phyloP scores from a whole-genome alignment of 768 basidiomycete species.

The Podaxis carcinomalis region DNA sequence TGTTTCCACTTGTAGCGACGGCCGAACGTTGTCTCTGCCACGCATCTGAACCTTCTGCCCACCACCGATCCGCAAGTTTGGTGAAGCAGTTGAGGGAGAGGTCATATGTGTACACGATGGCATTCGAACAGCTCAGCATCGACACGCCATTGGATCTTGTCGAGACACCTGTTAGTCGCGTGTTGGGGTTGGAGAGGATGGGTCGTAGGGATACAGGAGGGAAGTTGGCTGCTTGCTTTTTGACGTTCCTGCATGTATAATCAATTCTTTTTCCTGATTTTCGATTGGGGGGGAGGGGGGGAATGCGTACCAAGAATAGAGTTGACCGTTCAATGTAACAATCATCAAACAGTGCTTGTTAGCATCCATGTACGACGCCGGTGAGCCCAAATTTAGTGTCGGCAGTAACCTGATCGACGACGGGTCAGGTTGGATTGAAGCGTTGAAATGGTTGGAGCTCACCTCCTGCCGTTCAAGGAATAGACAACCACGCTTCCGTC shows the following conservation, averaged over 20 bases:
- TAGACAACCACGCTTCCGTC: constrained; percentile 85
- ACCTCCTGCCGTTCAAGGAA: constrained; percentile 82
- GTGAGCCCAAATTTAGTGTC: constrained; percentile 65
- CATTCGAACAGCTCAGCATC: constrained; percentile 70
- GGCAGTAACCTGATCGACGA: constrained; percentile 64
- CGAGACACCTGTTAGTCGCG: constrained; percentile 55
- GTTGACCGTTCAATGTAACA: constrained; percentile 65
- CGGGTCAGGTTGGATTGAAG: background rate
- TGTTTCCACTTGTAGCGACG: background rate
- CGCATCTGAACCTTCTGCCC: constrained; percentile 74
- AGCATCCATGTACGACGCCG: constrained; percentile 65
- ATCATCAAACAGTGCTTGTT: constrained; percentile 62
- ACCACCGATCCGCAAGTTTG: constrained; percentile 79
- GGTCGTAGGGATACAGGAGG: constrained; percentile 59
- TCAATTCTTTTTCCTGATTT: background rate
- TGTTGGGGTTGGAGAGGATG: constrained; percentile 54
- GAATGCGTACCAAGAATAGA: constrained; percentile 67
- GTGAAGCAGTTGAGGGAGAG: constrained; percentile 61
- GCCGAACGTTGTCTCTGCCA: constrained; percentile 56
- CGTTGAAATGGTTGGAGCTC: constrained; percentile 16
- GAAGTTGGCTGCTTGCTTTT: constrained; percentile 60
- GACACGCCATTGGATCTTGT: constrained; percentile 81
- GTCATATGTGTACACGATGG: constrained; percentile 81
- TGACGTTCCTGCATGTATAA: constrained; percentile 60
- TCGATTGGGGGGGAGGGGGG: background rate